Evolutionary conservation across 306 rosid species (phyloP), one percentile per base, ranked within the genome.

Genomic region (Cicer bijugum): DNA sequence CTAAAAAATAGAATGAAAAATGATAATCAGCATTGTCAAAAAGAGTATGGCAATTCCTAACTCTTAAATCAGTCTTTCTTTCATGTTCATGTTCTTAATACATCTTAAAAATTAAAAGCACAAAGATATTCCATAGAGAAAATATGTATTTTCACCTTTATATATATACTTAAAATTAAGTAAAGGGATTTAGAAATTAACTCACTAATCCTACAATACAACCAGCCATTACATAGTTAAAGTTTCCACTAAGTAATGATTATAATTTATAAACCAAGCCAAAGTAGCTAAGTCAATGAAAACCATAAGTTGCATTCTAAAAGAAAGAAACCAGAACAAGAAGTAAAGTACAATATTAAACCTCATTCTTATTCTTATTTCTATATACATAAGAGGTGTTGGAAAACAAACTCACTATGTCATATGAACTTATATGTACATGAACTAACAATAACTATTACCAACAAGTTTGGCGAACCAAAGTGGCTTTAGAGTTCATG

Each of bases 401-500:
- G 63, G 33, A 60, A 73, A 62, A 60, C 72, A 77, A 78, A 60
- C 75, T 82, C 37, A 67, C 80, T 67, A 79, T 55, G 83, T 46
- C 59, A 72, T 64, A 72, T 51, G 50, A 60, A 68, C 42, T 77
- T 67, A 63, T 23, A 51, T 72, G 16, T 45, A 78, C 77, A 78
- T 66, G 74, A 74, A 73, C 70, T 73, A 61, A 52, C 35, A 72
- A 19, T 40, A 76, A 58, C 80, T 74, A 9, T 69, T 33, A 16
- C n/a, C 61, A 69, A 52, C 20, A 81, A 75, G 68, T 52, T 46
- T 61, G 52, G 68, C 17, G 69, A 75, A 69, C 11, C 23, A 42
- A 59, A 37, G 19, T n/a, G 79, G 66, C 52, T 75, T 51, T 69
- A 62, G 46, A 44, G 45, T 58, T 74, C 40, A 37, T 44, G 50